Base-by-base conservation (phyloP, 73 alveolate species). In the Uronychia binucleata region DNA sequence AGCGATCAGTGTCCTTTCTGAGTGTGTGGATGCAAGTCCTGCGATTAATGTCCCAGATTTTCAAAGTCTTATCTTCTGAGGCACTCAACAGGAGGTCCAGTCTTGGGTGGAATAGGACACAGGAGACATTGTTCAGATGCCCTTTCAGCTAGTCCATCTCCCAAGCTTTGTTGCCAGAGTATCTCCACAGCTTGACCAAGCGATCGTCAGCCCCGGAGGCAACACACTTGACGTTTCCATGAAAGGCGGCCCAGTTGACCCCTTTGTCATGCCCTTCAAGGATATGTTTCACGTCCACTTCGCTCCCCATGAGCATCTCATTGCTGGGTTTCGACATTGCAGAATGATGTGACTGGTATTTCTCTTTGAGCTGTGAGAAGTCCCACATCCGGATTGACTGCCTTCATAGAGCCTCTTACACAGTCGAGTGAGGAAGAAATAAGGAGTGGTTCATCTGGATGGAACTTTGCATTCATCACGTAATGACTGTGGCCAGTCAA, bases 341-440 rank as follows among this genome's bases (percentile, higher is more conserved):
- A 28, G 81, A 85, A 1, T 82, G 87, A 85, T 86, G 83, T 81
- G 88, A 85, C 86, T 93, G 94, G 58, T 81, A 92, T 88, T 97
- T 97, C 84, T 95, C 98, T 60, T 97, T 94, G 74, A 97, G 95
- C 31, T 93, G 96, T n/a, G 98, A 90, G 78, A 91, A 93, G 86
- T 97, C 99, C 99, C 99, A 98, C 35, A 98, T 95, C 84, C 99
- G 91, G 28, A 98, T n/a, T n/a, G n/a, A n/a, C n/a, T 96, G n/a
- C 99, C 98, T 89, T 98, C 89, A 84, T 46, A 46, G 67, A 11
- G 67, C 19, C 19, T 11, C 67, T 46, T 46, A 46, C 67, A 46
- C 67, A 46, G 67, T 98, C 99, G 83, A 98, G 93, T 31, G 99
- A 95, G 33, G 99, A 96, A 28, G 99, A 96, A 59, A 98, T 98